Base-by-base conservation (phyloP, 1,284 basidiomycete species). In the Irpex lacteus region DNA sequence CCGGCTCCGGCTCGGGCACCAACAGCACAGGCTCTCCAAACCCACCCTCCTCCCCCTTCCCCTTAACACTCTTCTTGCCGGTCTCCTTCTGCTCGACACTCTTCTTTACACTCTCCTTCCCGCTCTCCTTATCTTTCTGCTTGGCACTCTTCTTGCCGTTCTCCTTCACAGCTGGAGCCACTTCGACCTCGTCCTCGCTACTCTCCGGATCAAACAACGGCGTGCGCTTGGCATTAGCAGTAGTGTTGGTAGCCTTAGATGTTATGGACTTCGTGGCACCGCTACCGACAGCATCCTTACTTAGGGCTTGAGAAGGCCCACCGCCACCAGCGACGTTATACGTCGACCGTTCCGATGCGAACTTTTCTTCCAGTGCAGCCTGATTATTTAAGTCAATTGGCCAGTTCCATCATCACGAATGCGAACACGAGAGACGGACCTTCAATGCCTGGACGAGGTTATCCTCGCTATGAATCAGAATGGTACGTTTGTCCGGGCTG, bases 401-500 rank as follows among this genome's bases (percentile, higher is more conserved):
- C n/a, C 21, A 8, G 8, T 1, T 13, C 26, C 18, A 21, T 3
- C 11, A 9, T 7, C 19, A 38, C 19, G 52, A 60, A 57, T 59
- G 21, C 3, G 21, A 15, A 15, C 53, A 21, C n/a, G n/a, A 21
- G 2, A 49, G 21, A 70, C 78, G 44, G 65, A 94, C 94, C 79
- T 91, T 94, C 44, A 98, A 80, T 0, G 88, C 86, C 21, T 88
- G 81, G 1, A 98, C 82, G 5, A 99, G 77, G 65, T 91, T 91
- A 4, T 82, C 82, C 74, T 99, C 98, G 73, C 90, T 90, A 72
- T 98, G 96, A 8, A 99, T 75, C 62, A 98, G 90, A 44, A 99
- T 92, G 0, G 95, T 98, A 4, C 98, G 85, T 74, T 99, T 99
- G 78, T 99, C 98, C 0, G 98, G 97, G 69, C 90, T 95, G 66